Percentiles rank a stretch among this genome's conserved stretches.
Conservation (phyloP, 345 rosid species). For the Excoecaria agallocha region DNA sequence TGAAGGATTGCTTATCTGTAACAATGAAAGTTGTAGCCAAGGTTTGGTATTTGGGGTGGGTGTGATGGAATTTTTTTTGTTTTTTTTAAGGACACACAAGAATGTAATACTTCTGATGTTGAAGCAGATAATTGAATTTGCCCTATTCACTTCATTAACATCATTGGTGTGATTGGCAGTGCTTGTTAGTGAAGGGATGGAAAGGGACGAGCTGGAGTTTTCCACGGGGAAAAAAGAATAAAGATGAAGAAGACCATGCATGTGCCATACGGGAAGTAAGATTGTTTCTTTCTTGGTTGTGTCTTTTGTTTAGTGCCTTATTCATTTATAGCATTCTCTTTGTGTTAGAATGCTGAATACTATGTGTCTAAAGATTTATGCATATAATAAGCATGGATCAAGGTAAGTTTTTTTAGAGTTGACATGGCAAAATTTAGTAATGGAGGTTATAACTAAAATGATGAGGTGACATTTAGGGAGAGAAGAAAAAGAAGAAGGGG, state of each 20-base stretch:
- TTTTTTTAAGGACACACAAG: conserved; percentile 1
- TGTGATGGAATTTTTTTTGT: not conserved
- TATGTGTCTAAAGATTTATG: not conserved
- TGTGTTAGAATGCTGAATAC: not conserved
- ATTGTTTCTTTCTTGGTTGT: not conserved
- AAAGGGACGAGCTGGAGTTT: conserved; percentile 99
- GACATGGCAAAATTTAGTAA: too few relatives aligned
- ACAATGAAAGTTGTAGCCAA: not conserved
- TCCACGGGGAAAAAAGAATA: conserved; percentile 98
- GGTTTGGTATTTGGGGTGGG: not conserved
- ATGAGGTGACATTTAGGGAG: too few relatives aligned
- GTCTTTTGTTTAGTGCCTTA: not conserved
- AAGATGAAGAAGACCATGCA: conserved; percentile 97
- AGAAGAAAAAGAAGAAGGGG: too few relatives aligned
- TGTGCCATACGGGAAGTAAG: conserved; percentile 94
- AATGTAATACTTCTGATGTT: not conserved
- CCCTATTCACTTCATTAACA: not conserved
- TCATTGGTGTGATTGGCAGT: conserved; percentile 41
- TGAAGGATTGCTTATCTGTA: not conserved
- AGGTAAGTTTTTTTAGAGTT: too few relatives aligned
- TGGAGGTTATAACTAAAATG: too few relatives aligned
- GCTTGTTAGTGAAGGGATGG: conserved; percentile 97
- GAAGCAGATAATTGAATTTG: conserved; percentile 3
- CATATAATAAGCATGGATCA: too few relatives aligned
- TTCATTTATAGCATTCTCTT: not conserved